A percentile compares a stretch with the other conserved stretches of the same genome.
These are phyloP conservation scores for Penicillium palitans DNA, from an alignment of 2,329 filamentous ascomycete genomes.

Conservation along the genomic window DNA sequence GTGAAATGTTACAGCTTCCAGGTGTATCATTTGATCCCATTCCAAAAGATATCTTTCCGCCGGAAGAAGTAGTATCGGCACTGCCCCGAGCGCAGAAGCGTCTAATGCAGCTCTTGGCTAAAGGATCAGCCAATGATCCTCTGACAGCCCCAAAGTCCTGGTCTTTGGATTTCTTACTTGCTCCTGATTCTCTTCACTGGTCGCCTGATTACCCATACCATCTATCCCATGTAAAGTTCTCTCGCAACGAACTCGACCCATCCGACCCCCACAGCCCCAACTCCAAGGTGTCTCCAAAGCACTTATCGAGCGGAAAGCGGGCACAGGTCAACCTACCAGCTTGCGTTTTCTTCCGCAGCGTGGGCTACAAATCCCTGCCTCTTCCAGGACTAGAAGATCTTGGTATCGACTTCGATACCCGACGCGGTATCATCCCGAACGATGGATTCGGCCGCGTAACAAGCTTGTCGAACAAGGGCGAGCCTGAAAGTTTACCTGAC, in stretches of 20 bases:
- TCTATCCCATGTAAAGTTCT: conserved; percentile 69
- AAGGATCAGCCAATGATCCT: conserved; percentile 62
- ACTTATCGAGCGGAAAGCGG: conserved; percentile 52
- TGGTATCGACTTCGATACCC: conserved; percentile 74
- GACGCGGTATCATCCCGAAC: conserved; percentile 75
- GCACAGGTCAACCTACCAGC: conserved; percentile 58
- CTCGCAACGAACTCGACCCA: conserved; percentile 50
- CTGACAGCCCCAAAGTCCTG: conserved; percentile 64
- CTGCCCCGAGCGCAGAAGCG: conserved; percentile 74
- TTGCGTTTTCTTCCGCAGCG: conserved; percentile 81
- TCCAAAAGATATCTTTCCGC: conserved; percentile 65
- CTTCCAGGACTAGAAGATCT: conserved; percentile 72
- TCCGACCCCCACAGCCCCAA: conserved; percentile 55
- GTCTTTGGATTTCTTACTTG: conserved; percentile 83
- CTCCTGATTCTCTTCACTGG: conserved; percentile 68
- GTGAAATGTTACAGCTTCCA: conserved; percentile 79
- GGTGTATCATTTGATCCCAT: conserved; percentile 71
- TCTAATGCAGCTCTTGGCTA: conserved; percentile 76
- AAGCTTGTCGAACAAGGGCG: conserved; percentile 31
- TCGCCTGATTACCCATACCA: conserved; percentile 46
- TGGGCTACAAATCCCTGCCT: conserved; percentile 84
- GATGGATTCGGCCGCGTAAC: conserved; percentile 75
- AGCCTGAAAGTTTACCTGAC: conserved; percentile 30
- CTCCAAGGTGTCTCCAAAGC: conserved; percentile 48
- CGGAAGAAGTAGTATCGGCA: conserved; percentile 58